phyloP scores from a whole-genome alignment of 140 eudicot genomes.

The Bidens hawaiensis region DNA sequence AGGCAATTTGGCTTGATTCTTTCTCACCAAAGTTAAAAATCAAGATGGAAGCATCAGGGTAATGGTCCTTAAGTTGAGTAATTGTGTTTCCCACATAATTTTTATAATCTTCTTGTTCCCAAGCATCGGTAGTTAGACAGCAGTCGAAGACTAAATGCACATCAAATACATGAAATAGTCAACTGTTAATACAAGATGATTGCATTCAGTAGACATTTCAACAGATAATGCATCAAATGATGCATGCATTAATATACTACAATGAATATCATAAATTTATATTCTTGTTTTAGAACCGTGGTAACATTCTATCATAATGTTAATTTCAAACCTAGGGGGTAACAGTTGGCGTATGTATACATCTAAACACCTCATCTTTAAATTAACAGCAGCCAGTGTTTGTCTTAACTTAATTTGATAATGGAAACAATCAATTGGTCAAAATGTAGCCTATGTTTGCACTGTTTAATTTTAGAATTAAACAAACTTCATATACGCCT shows the following conservation, averaged over 20 bases:
- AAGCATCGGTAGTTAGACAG: slow-evolving; percentile 64
- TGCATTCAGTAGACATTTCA: background rate
- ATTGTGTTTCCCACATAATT: slow-evolving; percentile 48
- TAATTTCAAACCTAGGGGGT: background rate
- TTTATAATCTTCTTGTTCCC: slow-evolving; percentile 52
- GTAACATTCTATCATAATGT: background rate
- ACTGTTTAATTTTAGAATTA: background rate
- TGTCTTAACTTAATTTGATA: background rate
- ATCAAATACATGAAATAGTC: slow-evolving; percentile 8
- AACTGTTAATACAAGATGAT: background rate
- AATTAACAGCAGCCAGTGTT: background rate
- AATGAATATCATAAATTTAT: background rate
- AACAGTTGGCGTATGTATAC: background rate
- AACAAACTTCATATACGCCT: background rate
- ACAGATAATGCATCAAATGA: background rate
- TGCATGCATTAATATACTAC: background rate
- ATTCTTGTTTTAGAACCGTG: background rate
- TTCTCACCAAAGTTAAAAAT: slow-evolving; percentile 60
- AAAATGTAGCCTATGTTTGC: background rate
- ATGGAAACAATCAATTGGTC: background rate
- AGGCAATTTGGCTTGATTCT: slow-evolving; percentile 44
- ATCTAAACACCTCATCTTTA: background rate
- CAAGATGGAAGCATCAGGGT: slow-evolving; percentile 74
- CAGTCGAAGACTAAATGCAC: slow-evolving; percentile 62
- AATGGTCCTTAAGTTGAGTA: slow-evolving; percentile 47